Evolutionary conservation across 306 rosid genomes (phyloP).

Genomic region (Chamaecrista fasciculata): DNA sequence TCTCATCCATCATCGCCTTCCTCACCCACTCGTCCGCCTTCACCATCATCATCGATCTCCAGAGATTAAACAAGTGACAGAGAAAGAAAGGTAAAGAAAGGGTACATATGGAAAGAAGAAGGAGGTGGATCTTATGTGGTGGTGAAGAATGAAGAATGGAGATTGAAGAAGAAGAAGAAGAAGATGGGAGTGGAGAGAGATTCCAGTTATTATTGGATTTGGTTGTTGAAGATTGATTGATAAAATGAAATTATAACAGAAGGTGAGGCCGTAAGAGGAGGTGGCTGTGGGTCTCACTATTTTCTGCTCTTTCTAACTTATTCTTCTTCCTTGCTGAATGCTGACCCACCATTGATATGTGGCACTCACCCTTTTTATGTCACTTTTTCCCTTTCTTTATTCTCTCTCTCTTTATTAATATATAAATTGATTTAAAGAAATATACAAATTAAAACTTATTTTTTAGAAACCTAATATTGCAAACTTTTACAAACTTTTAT

Average conservation of each 20-base stretch:
- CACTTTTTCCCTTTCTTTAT: neutral
- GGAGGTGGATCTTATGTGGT: constrained; percentile 33
- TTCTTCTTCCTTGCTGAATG: neutral
- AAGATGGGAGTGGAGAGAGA: constrained; percentile 23
- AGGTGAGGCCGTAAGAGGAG: too few species aligned
- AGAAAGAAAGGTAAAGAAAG: neutral
- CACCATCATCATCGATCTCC: constrained; percentile 27
- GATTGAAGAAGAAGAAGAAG: too few species aligned
- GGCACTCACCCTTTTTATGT: constrained; percentile 20
- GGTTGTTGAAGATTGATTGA: neutral
- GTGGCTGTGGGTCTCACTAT: constrained; percentile 29
- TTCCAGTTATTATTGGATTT: constrained; percentile 43
- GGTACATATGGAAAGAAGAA: neutral
- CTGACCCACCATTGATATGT: constrained; percentile 24
- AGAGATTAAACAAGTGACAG: too few species aligned
- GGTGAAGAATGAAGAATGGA: constrained; percentile 38
- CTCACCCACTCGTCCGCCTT: constrained; percentile 67
- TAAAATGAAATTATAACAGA: neutral
- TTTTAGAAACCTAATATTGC: too few species aligned
- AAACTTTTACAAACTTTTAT: too few species aligned
- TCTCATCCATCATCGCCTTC: constrained; percentile 71
- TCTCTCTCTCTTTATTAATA: too few species aligned
- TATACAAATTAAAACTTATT: too few species aligned
- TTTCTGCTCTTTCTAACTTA: neutral
- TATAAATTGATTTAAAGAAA: too few species aligned